Evolutionary conservation across 2,329 filamentous ascomycete genomes (phyloP), one percentile per base, ranked within the genome.

Genomic region (Monosporascus sp.): DNA sequence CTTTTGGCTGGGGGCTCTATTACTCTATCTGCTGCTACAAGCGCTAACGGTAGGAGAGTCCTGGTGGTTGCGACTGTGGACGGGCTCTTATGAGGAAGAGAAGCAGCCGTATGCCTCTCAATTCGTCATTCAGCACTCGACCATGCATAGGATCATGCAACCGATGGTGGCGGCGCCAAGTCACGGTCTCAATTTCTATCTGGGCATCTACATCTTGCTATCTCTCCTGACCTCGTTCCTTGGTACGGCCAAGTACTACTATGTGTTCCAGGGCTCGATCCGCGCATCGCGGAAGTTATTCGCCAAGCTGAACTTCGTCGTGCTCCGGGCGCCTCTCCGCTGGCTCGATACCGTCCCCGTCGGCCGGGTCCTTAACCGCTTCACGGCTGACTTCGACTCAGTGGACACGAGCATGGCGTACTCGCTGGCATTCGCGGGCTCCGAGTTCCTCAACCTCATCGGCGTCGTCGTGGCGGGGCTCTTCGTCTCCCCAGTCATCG

Each of bases 291-390:
- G 82, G 39, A 72, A 72, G 45, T 74, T 92, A 3, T 93, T 91
- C 58, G 77, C 82, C 22, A 79, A 79, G 49, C 79, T 91, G 57
- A 82, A 85, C 44, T 83, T 81, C 58, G 77, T 82, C 0, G 78
- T 93, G 11, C 75, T 93, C 3, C 81, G 86, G 18, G 84, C 88
- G 6, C 88, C 87, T 1, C 74, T 92, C n/a, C 77, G 88, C 55
- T 91, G 88, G 87, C 77, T 93, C 38, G 89, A 93, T 64, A 92
- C 88, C 0, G 85, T 90, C 0, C 89, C 89, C 0, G 75, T 90
- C 1, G 89, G 89, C 2, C 81, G 89, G 46, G 82, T 92, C 38
- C 74, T 92, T 20, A 93, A 93, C 69, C 80, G 89, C 2, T 90
- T 92, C 66, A 90, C 88, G 0, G 77, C 85, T 3, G 89, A 93